These are phyloP conservation scores for Chrysanthemum makinoi DNA, from an alignment of 129 eudicot genomes.

Conservation along the genomic window DNA sequence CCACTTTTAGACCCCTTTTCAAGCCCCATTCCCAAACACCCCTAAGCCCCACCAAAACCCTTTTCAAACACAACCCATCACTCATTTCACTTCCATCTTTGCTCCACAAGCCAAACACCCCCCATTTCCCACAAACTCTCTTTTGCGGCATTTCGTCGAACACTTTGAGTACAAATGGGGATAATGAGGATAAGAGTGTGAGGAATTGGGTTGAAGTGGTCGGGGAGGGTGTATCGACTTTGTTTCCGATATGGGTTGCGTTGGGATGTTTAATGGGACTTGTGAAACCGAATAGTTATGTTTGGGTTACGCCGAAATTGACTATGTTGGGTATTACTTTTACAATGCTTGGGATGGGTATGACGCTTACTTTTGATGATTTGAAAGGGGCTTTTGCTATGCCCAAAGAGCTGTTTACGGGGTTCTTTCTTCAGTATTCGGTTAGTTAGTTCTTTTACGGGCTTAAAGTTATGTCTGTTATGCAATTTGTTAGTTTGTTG, in stretches of 20 bases:
- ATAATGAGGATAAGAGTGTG: slow-evolving; percentile 3
- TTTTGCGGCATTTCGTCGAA: slow-evolving; percentile 82
- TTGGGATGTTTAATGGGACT: slow-evolving; percentile 84
- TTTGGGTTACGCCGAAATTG: slow-evolving; percentile 74
- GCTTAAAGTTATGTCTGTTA: neutral
- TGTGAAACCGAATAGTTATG: slow-evolving; percentile 51
- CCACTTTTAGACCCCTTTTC: slow-evolving; percentile 5
- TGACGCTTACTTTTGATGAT: slow-evolving; percentile 92
- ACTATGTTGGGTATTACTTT: slow-evolving; percentile 68
- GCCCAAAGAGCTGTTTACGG: slow-evolving; percentile 79
- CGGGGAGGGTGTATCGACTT: slow-evolving; percentile 72
- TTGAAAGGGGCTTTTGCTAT: slow-evolving; percentile 76
- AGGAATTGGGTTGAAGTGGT: slow-evolving; percentile 48
- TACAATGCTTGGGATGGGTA: slow-evolving; percentile 99
- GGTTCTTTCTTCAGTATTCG: slow-evolving; percentile 84
- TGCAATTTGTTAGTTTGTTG: neutral
- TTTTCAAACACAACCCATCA: slow-evolving; percentile 11
- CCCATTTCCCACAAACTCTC: slow-evolving; percentile 16
- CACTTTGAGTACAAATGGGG: slow-evolving; percentile 37
- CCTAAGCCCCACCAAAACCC: neutral
- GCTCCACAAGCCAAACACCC: neutral
- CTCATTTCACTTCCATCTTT: neutral
- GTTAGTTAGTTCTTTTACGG: slow-evolving; percentile 42
- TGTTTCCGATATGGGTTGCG: slow-evolving; percentile 92
- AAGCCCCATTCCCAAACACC: slow-evolving; percentile 13